phyloP scores from a whole-genome alignment of 1,284 basidiomycete genomes.

The Heimioporus retisporus region DNA sequence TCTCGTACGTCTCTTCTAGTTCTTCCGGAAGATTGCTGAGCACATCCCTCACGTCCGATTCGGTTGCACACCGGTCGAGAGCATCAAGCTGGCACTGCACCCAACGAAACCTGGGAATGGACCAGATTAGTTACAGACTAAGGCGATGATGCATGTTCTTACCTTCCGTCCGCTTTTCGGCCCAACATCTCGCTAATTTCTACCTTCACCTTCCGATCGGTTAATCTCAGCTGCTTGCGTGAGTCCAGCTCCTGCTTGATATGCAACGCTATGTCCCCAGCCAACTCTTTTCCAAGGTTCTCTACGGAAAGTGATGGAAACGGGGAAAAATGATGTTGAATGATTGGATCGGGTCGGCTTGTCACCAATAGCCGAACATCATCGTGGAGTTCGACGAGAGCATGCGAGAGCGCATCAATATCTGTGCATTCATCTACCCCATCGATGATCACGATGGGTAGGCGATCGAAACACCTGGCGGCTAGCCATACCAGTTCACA shows the following conservation, averaged over 20 bases:
- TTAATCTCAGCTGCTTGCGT: too few relatives aligned
- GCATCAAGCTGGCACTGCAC: constrained; percentile 14
- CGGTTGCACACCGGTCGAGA: constrained; percentile 6
- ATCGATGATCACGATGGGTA: too few relatives aligned
- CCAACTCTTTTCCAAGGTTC: too few relatives aligned
- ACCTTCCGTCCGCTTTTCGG: constrained; percentile 9
- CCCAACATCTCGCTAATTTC: too few relatives aligned
- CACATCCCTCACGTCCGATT: not conserved
- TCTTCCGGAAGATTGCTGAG: not conserved
- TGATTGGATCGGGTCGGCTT: constrained; percentile 1
- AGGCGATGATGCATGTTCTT: not conserved
- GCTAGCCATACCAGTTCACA: not conserved
- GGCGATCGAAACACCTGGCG: too few relatives aligned
- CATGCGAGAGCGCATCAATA: not conserved
- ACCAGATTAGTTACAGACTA: not conserved
- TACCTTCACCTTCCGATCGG: too few relatives aligned
- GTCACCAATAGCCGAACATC: constrained; percentile 17
- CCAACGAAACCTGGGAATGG: constrained; percentile 11
- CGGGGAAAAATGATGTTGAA: not conserved
- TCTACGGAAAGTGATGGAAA: too few relatives aligned
- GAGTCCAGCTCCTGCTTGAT: too few relatives aligned
- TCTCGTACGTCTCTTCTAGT: constrained; percentile 10
- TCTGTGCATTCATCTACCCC: constrained; percentile 2
- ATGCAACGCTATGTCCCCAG: too few relatives aligned
- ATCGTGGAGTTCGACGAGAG: not conserved